Evolutionary conservation across 176 grass and related monocot genomes (phyloP).

Genomic region (Zoysia japonica): DNA sequence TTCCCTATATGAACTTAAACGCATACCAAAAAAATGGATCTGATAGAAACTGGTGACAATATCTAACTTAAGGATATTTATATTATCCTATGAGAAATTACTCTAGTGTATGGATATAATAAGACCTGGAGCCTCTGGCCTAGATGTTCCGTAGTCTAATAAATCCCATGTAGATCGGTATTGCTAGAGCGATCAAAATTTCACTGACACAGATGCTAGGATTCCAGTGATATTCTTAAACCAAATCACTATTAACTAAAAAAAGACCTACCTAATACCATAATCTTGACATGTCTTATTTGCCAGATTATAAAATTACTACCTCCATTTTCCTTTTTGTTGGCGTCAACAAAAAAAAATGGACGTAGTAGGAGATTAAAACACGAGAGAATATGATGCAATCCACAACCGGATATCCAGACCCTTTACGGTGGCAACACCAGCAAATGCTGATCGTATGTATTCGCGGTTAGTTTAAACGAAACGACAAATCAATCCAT

Average conservation of each 20-base stretch:
- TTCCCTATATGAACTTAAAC: not conserved
- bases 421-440: not conserved
- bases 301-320: not conserved
- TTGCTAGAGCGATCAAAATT: slow-evolving; percentile 13
- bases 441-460: not conserved
- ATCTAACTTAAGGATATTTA: slow-evolving; percentile 13
- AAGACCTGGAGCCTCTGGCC: not conserved
- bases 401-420: not conserved
- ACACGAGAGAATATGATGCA: not conserved
- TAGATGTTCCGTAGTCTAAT: not conserved
- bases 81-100: not conserved
- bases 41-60: not conserved
- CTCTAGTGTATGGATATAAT: not conserved
- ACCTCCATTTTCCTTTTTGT: no score
- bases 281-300: not conserved
- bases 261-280: not conserved
- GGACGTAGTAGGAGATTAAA: not conserved
- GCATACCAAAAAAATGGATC: not conserved
- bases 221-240: not conserved
- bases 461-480: not conserved
- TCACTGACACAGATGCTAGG: not conserved
- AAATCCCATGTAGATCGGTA: not conserved
- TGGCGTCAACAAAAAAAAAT: no score
- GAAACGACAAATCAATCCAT: not conserved
- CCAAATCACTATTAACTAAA: not conserved